Conservation (phyloP, 768 basidiomycete genomes). For the Kwoniella sp. region DNA sequence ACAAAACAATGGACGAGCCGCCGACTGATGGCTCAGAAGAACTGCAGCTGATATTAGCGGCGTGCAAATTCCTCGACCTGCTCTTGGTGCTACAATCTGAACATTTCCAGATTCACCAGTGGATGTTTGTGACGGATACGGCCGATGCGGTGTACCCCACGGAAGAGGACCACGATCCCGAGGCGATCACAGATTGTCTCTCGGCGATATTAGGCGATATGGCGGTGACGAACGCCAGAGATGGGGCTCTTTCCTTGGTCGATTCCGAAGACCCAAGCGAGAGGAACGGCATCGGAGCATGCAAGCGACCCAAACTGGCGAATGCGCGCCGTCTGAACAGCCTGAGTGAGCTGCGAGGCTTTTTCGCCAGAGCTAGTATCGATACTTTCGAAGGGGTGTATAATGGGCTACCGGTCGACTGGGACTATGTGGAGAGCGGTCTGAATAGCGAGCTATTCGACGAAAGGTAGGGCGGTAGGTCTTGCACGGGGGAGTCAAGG, state of each 20-base stretch:
- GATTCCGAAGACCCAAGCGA: background rate
- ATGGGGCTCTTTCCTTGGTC: no score
- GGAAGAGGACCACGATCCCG: conserved; percentile 67
- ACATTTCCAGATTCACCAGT: conserved; percentile 98
- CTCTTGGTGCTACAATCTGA: conserved; percentile 89
- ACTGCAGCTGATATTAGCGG: conserved; percentile 73
- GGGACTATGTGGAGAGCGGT: conserved; percentile 78
- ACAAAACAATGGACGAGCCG: conserved; percentile 65
- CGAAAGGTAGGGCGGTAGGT: no score
- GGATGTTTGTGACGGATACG: conserved; percentile 97
- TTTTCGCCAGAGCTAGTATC: conserved; percentile 85
- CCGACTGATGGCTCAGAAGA: conserved; percentile 82
- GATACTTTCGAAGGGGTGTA: conserved; percentile 87
- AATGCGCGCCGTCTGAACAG: conserved; percentile 71
- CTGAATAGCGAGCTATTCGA: conserved; percentile 89
- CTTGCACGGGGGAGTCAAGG: no score
- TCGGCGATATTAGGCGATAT: conserved; percentile 68
- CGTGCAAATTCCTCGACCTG: conserved; percentile 89
- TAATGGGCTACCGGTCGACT: conserved; percentile 66
- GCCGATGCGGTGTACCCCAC: conserved; percentile 89
- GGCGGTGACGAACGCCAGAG: background rate
- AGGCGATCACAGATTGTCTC: conserved; percentile 84
- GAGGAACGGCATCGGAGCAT: conserved; percentile 56
- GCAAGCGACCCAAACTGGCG: conserved; percentile 70
- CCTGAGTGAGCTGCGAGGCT: conserved; percentile 77